Evolutionary conservation across 306 rosid genomes (phyloP), one percentile per base, ranked within the genome.

Genomic region (Chamaecrista fasciculata): DNA sequence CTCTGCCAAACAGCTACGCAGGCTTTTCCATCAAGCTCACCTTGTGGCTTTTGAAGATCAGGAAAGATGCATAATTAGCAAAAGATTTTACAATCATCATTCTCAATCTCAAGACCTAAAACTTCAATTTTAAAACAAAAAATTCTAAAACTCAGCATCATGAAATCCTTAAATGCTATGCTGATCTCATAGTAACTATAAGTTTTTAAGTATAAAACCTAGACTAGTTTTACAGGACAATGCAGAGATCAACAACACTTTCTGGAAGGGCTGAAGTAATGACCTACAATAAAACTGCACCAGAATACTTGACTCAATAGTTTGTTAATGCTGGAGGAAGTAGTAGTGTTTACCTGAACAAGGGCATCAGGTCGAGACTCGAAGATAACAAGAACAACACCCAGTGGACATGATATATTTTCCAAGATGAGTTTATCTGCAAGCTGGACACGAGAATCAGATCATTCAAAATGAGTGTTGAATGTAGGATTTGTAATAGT

Each of bases 321-420:
- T 66, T 61, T 11, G 40, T 39, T 51, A 25, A 73, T 58, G 67
- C 58, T 15, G 34, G 21, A 66, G 47, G 62, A 46, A n/a, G 23
- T 19, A 33, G 24, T 53, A 68, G 64, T 64, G 29, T 47, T 70
- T 75, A 90, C 98, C 90, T 94, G 98, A 73, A 90, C 98, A 59
- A 94, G 90, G 66, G 96, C 98, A 82, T 94, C 98, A 2, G 98
- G 98, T 62, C 96, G 96, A 60, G 97, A 94, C 81, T 94, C 98
- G 10, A 89, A 90, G 56, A 94, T 84, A 75, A 94, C 66, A 63
- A 94, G 74, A 16, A 94, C 83, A 20, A 94, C 98, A 25, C 98
- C 98, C 74, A 94, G 61, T 19, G 98, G 96, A 75, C 90, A 82
- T 0, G 95, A 83, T 20, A 70, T 52, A 51, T 86, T 90, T 79